phyloP scores from a whole-genome alignment of 257 asterid genomes.

The Knoxia roxburghii region DNA sequence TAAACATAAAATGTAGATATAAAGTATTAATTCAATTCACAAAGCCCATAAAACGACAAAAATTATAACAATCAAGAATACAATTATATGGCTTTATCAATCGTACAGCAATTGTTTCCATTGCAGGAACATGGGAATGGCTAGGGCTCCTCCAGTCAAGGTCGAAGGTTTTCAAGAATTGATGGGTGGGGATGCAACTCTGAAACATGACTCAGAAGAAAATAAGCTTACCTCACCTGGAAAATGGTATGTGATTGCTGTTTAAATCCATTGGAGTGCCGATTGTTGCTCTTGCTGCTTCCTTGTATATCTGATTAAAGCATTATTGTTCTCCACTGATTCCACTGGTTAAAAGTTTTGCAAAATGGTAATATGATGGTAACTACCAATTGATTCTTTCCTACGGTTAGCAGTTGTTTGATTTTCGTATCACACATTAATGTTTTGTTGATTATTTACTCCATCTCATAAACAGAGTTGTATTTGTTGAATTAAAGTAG shows the following conservation, averaged over 20 bases:
- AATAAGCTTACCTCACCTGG: constrained; percentile 69
- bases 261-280: background rate
- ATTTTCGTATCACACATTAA: background rate
- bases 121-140: constrained; percentile 65
- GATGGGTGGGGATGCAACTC: constrained; percentile 80
- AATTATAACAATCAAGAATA: too few relatives aligned
- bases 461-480: too few relatives aligned
- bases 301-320: background rate
- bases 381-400: background rate
- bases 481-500: too few relatives aligned
- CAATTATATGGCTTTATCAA: too few relatives aligned
- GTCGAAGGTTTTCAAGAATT: constrained; percentile 98
- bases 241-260: constrained; percentile 25
- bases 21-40: too few relatives aligned
- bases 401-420: background rate
- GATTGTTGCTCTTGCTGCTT: background rate
- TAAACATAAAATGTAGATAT: too few relatives aligned
- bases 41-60: too few relatives aligned
- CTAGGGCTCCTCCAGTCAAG: constrained; percentile 95
- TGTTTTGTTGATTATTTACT: background rate
- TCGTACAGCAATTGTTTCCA: background rate
- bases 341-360: background rate
- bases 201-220: constrained; percentile 79
- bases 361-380: background rate
- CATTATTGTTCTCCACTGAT: background rate